Evolutionary conservation across 2,329 filamentous ascomycete species (phyloP), one percentile per base, ranked within the genome.

Genomic region (Aspergillus nomiae): DNA sequence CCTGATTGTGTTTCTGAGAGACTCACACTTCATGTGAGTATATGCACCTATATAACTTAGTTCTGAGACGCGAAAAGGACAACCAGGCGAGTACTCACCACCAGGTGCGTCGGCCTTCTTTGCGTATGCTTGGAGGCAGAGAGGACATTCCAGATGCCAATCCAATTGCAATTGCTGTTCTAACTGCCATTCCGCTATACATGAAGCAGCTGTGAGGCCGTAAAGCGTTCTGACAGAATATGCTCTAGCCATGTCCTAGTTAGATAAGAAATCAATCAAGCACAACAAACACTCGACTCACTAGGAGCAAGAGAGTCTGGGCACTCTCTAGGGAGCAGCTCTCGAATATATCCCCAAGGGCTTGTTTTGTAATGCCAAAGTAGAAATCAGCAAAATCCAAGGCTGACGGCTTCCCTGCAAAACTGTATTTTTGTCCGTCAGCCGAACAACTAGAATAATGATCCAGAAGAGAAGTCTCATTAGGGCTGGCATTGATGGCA

Each of bases 171-270:
- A 74, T 66, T 3, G 75, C 75, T 21, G 74, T 75, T 34, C 75
- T 65, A 4, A 73, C 72, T 55, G 75, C 74, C 72, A 75, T 76
- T 3, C 74, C 75, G 59, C 72, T 76, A 60, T 76, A 75, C 70
- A 76, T 73, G 64, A 74, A 76, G 61, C 74, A 76, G 60, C 70
- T 71, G 65, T 77, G 75, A 11, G 74, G 74, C 32, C 74, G 73
- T 26, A 77, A 51, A 7, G 75, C 73, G 59, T 76, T 73, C 59
- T 76, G 74, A 48, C 72, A 75, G 56, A 73, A 76, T 12, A 75
- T 64, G 34, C 63, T 67, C 67, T 69, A 36, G 14, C 3, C 21
- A 56, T 10, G 21, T 19, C n/a, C 41, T n/a, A 6, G 19, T 46
- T 5, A 26, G 30, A n/a, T 41, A n/a, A 41, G 2, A 54, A 34